Percentiles rank a stretch among this genome's conserved stretches.
Evolutionary conservation across 148 eudicot species (phyloP).

Genomic region (Heliosperma pusillum): DNA sequence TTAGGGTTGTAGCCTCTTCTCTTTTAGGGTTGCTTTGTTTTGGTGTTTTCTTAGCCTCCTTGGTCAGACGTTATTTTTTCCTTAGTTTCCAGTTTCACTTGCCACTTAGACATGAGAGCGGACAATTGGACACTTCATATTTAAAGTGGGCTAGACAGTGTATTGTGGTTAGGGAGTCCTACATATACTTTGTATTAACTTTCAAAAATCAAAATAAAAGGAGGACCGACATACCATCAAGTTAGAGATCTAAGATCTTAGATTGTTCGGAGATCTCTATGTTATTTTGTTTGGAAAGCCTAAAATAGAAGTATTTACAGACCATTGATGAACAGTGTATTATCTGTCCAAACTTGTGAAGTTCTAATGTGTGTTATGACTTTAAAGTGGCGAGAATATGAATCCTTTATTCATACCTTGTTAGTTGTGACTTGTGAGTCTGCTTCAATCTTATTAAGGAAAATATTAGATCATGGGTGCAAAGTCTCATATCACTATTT

Average conservation of each 20-base stretch:
- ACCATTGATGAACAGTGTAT: not conserved
- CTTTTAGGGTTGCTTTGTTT: not conserved
- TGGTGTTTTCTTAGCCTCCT: not conserved
- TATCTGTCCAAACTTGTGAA: not conserved
- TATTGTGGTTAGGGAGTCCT: not conserved
- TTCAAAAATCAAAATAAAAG: not conserved
- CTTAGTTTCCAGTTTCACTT: not conserved
- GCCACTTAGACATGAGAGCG: not conserved
- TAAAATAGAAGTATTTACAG: not conserved
- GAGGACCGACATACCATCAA: not conserved
- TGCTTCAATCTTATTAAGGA: not conserved
- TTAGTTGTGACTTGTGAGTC: too few relatives aligned
- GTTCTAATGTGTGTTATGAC: too few relatives aligned
- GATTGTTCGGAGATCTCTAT: not conserved
- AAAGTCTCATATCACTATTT: not conserved
- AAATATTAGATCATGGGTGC: not conserved
- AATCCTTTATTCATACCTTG: too few relatives aligned
- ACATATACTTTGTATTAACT: not conserved
- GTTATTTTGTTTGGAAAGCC: not conserved
- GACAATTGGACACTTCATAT: not conserved
- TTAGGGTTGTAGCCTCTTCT: not conserved
- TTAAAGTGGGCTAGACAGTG: not conserved
- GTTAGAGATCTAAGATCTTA: not conserved
- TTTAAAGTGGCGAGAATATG: not conserved
- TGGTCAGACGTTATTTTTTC: not conserved